Conservation (phyloP, 257 asterid genomes). For the Anisodus acutangulus region DNA sequence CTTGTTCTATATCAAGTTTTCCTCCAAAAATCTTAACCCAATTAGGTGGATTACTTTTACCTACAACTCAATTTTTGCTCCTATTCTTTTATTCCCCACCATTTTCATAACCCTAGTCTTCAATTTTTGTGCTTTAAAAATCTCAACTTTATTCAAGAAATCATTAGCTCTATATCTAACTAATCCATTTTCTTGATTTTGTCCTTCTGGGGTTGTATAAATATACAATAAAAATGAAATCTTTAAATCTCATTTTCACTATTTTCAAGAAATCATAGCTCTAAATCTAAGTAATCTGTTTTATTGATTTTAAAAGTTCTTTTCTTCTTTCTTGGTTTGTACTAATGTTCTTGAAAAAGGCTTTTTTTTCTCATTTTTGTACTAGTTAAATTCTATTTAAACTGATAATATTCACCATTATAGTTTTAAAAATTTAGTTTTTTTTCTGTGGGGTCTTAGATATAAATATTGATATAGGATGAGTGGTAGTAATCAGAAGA, state of each 20-base stretch:
- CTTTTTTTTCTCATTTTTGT: not conserved
- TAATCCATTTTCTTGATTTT: not conserved
- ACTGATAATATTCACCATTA: constrained; percentile 5
- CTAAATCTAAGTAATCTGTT: no score
- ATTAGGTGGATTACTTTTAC: constrained; percentile 47
- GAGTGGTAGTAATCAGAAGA: constrained; percentile 49
- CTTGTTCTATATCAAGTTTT: constrained; percentile 15
- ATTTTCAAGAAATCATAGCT: not conserved
- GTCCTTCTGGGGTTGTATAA: not conserved
- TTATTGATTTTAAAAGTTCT: not conserved
- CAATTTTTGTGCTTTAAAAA: not conserved
- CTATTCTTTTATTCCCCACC: not conserved
- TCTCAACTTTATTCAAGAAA: not conserved
- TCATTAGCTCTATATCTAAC: not conserved
- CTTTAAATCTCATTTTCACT: not conserved
- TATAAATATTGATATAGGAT: constrained; percentile 37
- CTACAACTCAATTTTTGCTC: constrained; percentile 40
- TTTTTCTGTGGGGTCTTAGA: not conserved
- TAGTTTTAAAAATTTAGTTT: not conserved
- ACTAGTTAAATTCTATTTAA: not conserved
- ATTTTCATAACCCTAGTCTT: constrained; percentile 34
- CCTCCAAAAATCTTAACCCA: constrained; percentile 19
- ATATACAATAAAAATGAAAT: not conserved
- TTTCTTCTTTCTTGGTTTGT: not conserved
- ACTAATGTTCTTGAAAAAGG: not conserved